Evolutionary conservation across 1,139 yeast species (phyloP).

Genomic region (Saccharomycopsis hybrid): DNA sequence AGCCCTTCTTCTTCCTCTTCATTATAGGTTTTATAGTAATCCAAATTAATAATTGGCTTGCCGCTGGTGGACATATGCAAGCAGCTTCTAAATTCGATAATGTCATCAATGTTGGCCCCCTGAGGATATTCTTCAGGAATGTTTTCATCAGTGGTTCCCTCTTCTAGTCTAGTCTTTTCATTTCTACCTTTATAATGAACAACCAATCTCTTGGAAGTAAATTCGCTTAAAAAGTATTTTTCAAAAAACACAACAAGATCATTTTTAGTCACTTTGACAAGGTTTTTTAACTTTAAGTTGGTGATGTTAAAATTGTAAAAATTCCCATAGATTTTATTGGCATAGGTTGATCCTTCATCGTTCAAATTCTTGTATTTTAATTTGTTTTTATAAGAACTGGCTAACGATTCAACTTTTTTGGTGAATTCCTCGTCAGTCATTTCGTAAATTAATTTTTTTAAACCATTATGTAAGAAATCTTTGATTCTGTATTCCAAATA

Average conservation of each 20-base stretch:
- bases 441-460: slow-evolving; percentile 29
- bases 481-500: slow-evolving; percentile 76
- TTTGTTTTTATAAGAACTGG: slow-evolving; percentile 48
- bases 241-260: slow-evolving; percentile 55
- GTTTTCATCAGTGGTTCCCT: slow-evolving; percentile 11
- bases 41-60: slow-evolving; percentile 29
- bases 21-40: slow-evolving; percentile 12
- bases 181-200: slow-evolving; percentile 47
- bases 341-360: slow-evolving; percentile 66
- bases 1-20: slow-evolving; percentile 10
- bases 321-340: slow-evolving; percentile 66
- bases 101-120: slow-evolving; percentile 31
- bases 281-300: slow-evolving; percentile 53
- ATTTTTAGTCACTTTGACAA: slow-evolving; percentile 40
- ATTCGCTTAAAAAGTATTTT: slow-evolving; percentile 36
- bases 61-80: slow-evolving; percentile 40
- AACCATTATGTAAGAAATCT: slow-evolving; percentile 43
- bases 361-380: slow-evolving; percentile 70
- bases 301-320: slow-evolving; percentile 63
- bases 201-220: slow-evolving; percentile 44
- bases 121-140: slow-evolving; percentile 29
- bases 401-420: slow-evolving; percentile 63
- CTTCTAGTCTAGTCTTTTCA: slow-evolving; percentile 12
- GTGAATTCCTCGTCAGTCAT: slow-evolving; percentile 58
- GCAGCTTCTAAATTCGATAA: slow-evolving; percentile 39